Evolutionary conservation across 2,329 filamentous ascomycete species (phyloP).

Genomic region (Phoma herbarum): DNA sequence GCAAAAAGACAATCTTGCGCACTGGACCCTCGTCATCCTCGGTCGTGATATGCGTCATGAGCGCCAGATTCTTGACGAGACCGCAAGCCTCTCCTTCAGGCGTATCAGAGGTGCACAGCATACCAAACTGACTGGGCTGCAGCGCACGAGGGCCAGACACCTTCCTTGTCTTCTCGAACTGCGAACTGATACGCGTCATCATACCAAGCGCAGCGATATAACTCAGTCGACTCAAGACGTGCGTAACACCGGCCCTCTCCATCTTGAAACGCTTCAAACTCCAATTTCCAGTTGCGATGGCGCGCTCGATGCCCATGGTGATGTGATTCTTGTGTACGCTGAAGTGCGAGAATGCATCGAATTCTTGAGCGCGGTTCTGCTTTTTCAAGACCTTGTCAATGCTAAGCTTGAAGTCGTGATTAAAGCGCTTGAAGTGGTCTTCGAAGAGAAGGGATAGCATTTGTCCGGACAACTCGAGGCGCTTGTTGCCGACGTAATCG

Average conservation of each 20-base stretch:
- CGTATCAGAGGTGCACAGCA: conserved; percentile 96
- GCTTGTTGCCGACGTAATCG: conserved; percentile 98
- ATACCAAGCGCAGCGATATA: conserved; percentile 97
- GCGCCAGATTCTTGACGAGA: conserved; percentile 94
- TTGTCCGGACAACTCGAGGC: conserved; percentile 92
- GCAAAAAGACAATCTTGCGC: conserved; percentile 81
- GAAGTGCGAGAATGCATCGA: conserved; percentile 87
- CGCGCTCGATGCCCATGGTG: conserved; percentile 90
- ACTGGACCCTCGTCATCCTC: conserved; percentile 94
- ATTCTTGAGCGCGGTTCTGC: conserved; percentile 84
- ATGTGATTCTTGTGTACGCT: conserved; percentile 86
- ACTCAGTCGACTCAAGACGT: conserved; percentile 92
- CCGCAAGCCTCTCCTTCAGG: conserved; percentile 98
- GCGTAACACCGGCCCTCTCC: conserved; percentile 96
- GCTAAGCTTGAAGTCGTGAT: conserved; percentile 85
- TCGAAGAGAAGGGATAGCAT: conserved; percentile 94
- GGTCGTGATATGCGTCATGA: conserved; percentile 99
- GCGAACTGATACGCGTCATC: conserved; percentile 99
- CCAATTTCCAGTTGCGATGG: conserved; percentile 98
- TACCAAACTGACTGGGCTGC: conserved; percentile 97
- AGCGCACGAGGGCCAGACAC: conserved; percentile 94
- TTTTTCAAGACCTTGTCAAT: conserved; percentile 97
- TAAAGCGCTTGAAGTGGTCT: conserved; percentile 97
- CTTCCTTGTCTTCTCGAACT: conserved; percentile 98
- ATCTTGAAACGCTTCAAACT: conserved; percentile 98